phyloP scores from a whole-genome alignment of 176 grass and related monocot genomes.

The Raddia distichophylla region DNA sequence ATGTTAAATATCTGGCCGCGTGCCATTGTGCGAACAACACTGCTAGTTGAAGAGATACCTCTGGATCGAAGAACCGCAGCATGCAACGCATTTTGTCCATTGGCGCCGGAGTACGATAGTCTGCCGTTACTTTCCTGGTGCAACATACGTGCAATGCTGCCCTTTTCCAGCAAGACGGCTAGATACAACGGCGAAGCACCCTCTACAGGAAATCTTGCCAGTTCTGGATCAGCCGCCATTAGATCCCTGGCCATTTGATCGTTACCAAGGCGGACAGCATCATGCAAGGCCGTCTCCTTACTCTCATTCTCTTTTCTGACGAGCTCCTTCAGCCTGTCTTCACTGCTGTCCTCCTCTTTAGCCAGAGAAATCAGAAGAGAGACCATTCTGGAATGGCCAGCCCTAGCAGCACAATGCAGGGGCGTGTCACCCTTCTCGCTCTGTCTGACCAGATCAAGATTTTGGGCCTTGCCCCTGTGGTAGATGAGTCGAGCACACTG shows the following conservation, averaged over 20 bases:
- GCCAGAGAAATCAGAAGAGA: background rate
- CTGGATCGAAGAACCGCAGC: background rate
- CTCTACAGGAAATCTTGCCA: background rate
- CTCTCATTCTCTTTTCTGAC: background rate
- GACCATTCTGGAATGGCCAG: background rate
- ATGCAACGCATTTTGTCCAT: conserved; percentile 27
- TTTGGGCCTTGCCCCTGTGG: background rate
- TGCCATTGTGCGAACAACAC: too few species aligned
- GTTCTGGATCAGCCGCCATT: background rate
- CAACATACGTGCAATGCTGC: background rate
- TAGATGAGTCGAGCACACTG: background rate
- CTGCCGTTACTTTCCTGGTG: background rate
- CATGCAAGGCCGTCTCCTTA: conserved; percentile 15
- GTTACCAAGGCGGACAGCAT: background rate
- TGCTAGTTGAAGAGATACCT: background rate
- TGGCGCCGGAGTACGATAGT: background rate
- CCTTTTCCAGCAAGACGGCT: background rate
- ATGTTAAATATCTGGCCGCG: too few species aligned
- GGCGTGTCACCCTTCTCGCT: conserved; percentile 1
- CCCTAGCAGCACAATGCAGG: background rate
- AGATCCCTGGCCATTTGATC: background rate
- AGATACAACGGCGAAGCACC: background rate
- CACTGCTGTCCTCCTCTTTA: too few species aligned
- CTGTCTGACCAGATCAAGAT: background rate
- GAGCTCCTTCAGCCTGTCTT: background rate